A percentile compares a stretch with the other conserved stretches of the same genome.
phyloP scores from a whole-genome alignment of 2,329 filamentous ascomycete species.

The Cladophialophora yegresii region DNA sequence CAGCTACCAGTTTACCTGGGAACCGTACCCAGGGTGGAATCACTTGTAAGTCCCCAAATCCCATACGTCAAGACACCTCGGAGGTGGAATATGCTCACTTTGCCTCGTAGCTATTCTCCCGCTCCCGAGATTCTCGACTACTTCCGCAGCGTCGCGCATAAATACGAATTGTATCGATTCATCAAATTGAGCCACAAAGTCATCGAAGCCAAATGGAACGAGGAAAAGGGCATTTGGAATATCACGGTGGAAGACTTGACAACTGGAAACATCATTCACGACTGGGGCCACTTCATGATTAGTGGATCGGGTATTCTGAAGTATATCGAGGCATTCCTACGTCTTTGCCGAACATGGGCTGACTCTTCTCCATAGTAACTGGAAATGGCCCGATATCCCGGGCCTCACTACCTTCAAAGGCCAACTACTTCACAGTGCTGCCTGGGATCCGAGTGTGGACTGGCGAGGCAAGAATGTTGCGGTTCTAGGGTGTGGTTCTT shows the following conservation, averaged over 20 bases:
- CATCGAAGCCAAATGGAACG: constrained; percentile 38
- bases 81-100: too few species aligned
- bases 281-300: constrained; percentile 36
- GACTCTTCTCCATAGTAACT: too few species aligned
- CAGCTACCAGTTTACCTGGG: constrained; percentile 42
- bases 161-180: constrained; percentile 38
- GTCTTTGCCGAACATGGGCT: not conserved
- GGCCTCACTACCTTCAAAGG: constrained; percentile 44
- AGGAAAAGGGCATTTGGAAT: constrained; percentile 38
- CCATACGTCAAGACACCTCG: too few species aligned
- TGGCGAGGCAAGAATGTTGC: constrained; percentile 34
- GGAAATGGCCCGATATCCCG: constrained; percentile 40
- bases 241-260: constrained; percentile 29
- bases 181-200: constrained; percentile 39
- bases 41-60: constrained; percentile 25
- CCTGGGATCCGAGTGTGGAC: constrained; percentile 40
- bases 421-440: constrained; percentile 40
- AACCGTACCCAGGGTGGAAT: constrained; percentile 37
- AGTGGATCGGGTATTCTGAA: constrained; percentile 38
- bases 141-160: constrained; percentile 35
- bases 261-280: constrained; percentile 21
- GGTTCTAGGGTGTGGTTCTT: constrained; percentile 37
- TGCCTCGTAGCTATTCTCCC: constrained; percentile 25
- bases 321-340: constrained; percentile 55
- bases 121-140: constrained; percentile 39